Base-by-base conservation (phyloP, 441 rosid genomes). In the Isatis lusitanica region DNA sequence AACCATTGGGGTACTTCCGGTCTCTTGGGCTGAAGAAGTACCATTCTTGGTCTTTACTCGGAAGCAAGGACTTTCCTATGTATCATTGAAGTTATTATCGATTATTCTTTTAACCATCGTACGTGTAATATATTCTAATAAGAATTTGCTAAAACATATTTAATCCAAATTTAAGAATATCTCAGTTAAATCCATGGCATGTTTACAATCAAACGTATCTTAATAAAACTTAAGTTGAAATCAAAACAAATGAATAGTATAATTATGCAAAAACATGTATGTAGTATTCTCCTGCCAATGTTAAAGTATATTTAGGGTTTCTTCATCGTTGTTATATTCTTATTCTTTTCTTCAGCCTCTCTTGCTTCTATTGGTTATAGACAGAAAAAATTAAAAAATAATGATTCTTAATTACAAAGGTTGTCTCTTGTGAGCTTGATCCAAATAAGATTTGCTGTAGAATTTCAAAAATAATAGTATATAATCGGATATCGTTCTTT, bases 11-110 rank as follows among this genome's bases (percentile, higher is more conserved):
- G 71, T 94, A 94, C 81, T 94, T 94, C 0, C 97, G 86, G 75
- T 94, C 98, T 4, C 97, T 82, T 46, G 97, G 97, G 71, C 97
- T 92, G 75, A 94, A 94, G 83, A 94, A 94, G 74, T 90, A 92
- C 98, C 98, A 94, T 77, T 94, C 98, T 17, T 88, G 87, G 71
- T 94, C 98, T 82, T 90, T 92, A 88, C 98, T 94, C 0, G 98
- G 98, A 58, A 94, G 66, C 59, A 92, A 78, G 6, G 98, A 87
- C 33, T 86, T 94, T 26, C 90, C 98, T 94, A 80, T 21, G 2
- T 21, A 21, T 60, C 42, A 56, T 60, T 13, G 0, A 71, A 9
- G 56, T 62, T 55, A 44, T 35, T 2, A 28, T 46, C 36, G 5
- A 18, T 74, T 31, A 60, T 26, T 17, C 13, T 11, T 33, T 51